Evolutionary conservation across 164 flowering plant genomes (phyloP).

Genomic region (Annona cherimola): DNA sequence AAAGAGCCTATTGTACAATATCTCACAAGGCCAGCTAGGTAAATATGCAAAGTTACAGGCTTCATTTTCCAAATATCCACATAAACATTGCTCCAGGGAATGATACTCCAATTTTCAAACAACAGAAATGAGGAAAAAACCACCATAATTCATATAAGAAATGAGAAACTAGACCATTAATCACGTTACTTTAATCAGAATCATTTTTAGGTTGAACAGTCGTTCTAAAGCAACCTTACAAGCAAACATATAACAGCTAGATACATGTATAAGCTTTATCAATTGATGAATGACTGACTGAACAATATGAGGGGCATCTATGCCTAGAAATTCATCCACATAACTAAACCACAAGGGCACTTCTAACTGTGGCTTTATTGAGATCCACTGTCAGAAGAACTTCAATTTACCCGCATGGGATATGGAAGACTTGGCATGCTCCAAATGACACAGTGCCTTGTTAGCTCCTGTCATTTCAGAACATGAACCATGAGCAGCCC

Average conservation of each 20-base stretch:
- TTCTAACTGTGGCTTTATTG: not conserved
- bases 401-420: constrained; percentile 49
- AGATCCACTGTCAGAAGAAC: constrained; percentile 26
- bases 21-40: too few relatives aligned
- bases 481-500: constrained; percentile 35
- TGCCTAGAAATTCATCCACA: not conserved
- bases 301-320: not conserved
- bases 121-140: too few relatives aligned
- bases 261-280: not conserved
- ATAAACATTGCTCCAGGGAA: too few relatives aligned
- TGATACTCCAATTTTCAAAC: too few relatives aligned
- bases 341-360: not conserved
- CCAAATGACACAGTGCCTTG: constrained; percentile 44
- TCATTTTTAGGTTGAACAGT: not conserved
- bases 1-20: too few relatives aligned
- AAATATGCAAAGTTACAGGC: too few relatives aligned
- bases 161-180: too few relatives aligned
- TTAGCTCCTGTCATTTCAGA: constrained; percentile 44
- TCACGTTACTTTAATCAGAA: not conserved
- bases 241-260: not conserved
- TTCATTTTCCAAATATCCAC: too few relatives aligned
- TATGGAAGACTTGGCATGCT: constrained; percentile 39
- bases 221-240: not conserved
- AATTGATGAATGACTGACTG: not conserved
- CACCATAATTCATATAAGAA: too few relatives aligned